Percentiles rank a stretch among this genome's conserved stretches.
Conservation (phyloP, 257 asterid species). For the Solanum chilense region DNA sequence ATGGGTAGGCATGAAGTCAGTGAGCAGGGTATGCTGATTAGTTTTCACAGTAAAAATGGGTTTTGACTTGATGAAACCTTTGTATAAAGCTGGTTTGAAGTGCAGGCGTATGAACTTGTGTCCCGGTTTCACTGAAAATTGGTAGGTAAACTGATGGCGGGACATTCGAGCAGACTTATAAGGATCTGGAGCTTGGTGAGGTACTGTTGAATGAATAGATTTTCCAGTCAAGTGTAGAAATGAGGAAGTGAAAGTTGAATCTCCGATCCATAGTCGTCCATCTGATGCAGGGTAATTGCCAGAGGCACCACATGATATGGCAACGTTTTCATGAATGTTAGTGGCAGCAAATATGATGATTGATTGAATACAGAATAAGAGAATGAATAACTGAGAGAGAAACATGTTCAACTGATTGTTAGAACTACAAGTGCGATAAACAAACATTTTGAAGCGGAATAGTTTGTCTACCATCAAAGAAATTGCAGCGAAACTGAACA, state of each 20-base stretch:
- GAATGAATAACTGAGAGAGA: not conserved
- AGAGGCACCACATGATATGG: conserved; percentile 50
- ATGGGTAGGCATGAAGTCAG: conserved; percentile 16
- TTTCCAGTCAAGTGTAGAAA: conserved; percentile 30
- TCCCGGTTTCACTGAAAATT: conserved; percentile 7
- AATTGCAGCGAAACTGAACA: not conserved
- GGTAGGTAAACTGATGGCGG: conserved; percentile 10
- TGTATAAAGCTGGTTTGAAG: conserved; percentile 14
- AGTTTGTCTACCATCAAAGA: not conserved
- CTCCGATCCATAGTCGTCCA: conserved; percentile 49
- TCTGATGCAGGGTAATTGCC: conserved; percentile 19
- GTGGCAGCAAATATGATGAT: conserved; percentile 9
- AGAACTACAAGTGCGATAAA: not conserved
- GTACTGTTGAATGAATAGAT: conserved; percentile 21
- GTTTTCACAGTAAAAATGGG: conserved; percentile 12
- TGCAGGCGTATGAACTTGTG: conserved; percentile 20
- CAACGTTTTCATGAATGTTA: conserved; percentile 8
- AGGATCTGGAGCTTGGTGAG: not conserved
- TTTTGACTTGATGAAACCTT: conserved; percentile 15
- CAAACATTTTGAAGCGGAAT: not conserved
- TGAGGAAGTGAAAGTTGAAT: conserved; percentile 10
- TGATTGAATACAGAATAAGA: not conserved
- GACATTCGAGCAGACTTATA: conserved; percentile 20
- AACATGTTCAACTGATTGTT: not conserved
- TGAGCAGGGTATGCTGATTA: conserved; percentile 9